These are phyloP conservation scores for Salvia hispanica DNA, from an alignment of 257 asterid species.

Conservation along the genomic window DNA sequence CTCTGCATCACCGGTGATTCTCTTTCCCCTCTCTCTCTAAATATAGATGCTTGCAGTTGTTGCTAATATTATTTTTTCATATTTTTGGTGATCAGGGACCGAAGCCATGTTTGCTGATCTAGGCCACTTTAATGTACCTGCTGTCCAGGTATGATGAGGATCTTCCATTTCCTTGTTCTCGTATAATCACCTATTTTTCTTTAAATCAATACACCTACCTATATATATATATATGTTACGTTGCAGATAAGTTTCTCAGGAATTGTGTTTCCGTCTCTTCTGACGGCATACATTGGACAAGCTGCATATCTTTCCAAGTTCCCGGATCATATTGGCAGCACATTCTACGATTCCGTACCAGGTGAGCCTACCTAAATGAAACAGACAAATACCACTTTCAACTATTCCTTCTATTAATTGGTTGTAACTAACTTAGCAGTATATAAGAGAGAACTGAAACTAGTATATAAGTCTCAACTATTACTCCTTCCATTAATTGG, in stretches of 20 bases:
- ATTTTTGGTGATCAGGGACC: slow-evolving; percentile 42
- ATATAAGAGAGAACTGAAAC: too few relatives aligned
- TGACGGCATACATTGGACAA: slow-evolving; percentile 60
- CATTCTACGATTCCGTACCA: slow-evolving; percentile 63
- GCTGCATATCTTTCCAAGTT: slow-evolving; percentile 65
- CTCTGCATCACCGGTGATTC: slow-evolving; percentile 58
- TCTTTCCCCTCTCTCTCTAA: background rate
- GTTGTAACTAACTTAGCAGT: too few relatives aligned
- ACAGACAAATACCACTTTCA: too few relatives aligned
- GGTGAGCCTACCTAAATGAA: slow-evolving; percentile 18
- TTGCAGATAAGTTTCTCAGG: slow-evolving; percentile 64
- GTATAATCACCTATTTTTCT: too few relatives aligned
- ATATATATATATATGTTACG: too few relatives aligned
- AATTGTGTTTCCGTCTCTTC: slow-evolving; percentile 56
- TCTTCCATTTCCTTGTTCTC: background rate
- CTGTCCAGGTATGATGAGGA: slow-evolving; percentile 54
- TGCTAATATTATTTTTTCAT: too few relatives aligned
- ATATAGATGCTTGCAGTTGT: too few relatives aligned
- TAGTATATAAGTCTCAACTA: too few relatives aligned
- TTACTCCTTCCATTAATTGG: too few relatives aligned
- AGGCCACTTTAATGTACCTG: slow-evolving; percentile 66
- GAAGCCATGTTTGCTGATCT: slow-evolving; percentile 92
- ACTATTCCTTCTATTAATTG: too few relatives aligned
- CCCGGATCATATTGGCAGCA: slow-evolving; percentile 39
- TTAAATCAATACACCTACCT: too few relatives aligned